phyloP scores from a whole-genome alignment of 2,329 filamentous ascomycete species.

The Colletotrichum sp. region DNA sequence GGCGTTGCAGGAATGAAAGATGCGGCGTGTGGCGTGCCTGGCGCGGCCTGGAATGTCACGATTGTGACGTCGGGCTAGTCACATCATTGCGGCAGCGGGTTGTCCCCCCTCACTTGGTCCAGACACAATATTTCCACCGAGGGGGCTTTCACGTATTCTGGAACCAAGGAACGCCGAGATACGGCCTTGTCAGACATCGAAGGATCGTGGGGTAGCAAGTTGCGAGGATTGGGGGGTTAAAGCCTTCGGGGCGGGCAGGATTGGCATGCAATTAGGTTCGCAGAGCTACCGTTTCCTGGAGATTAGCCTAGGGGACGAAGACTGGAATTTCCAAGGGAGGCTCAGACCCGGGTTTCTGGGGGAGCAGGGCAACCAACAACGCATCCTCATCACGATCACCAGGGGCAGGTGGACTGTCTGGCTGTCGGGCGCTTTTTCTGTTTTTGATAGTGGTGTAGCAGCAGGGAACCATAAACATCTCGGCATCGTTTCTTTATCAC shows the following conservation, averaged over 20 bases:
- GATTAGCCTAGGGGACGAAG: not conserved
- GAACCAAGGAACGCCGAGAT: not conserved
- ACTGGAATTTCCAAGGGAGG: slow-evolving; percentile 16
- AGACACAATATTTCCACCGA: not conserved
- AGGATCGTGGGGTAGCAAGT: not conserved
- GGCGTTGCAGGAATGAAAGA: not conserved
- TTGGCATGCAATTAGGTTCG: slow-evolving; percentile 1
- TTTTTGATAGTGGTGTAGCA: not conserved
- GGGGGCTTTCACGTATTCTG: not conserved
- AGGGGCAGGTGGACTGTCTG: not conserved
- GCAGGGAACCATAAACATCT: not conserved
- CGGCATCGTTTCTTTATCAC: not conserved
- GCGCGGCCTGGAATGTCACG: not conserved
- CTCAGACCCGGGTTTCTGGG: not conserved
- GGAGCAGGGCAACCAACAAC: not conserved
- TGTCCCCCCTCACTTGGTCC: not conserved
- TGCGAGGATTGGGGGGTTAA: not conserved
- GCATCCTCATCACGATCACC: not conserved
- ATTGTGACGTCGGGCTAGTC: not conserved
- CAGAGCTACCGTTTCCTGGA: slow-evolving; percentile 13
- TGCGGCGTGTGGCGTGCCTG: not conserved
- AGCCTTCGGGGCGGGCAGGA: not conserved
- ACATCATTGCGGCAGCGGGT: not conserved
- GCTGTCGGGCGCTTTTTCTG: not conserved
- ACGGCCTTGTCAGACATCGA: not conserved